These are phyloP conservation scores for Camelina laxa DNA, from an alignment of 345 rosid genomes.

Conservation along the genomic window DNA sequence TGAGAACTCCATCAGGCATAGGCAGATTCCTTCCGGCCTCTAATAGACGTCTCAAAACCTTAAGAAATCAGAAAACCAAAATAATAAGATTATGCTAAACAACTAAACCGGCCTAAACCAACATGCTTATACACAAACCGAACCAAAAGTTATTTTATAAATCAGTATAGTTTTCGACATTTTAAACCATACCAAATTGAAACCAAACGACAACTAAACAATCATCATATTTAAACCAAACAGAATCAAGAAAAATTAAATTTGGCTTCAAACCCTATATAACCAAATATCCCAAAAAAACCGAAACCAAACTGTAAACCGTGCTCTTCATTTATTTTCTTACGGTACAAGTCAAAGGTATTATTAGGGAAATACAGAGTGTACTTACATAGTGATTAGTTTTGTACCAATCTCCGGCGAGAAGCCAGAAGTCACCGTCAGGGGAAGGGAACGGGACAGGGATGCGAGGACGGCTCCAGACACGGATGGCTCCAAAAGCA, in stretches of 20 bases:
- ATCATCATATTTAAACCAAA: no score
- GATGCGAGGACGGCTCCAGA: conserved; percentile 83
- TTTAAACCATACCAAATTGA: no score
- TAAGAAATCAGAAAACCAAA: neutral
- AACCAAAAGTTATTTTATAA: no score
- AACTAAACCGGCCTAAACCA: neutral
- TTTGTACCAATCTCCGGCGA: conserved; percentile 92
- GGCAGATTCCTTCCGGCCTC: conserved; percentile 74
- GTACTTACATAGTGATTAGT: conserved; percentile 69
- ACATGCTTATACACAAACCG: neutral
- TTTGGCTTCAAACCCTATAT: no score
- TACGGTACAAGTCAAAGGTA: neutral
- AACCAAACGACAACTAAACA: no score
- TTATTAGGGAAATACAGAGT: neutral
- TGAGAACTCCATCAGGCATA: conserved; percentile 80
- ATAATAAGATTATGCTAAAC: conserved; percentile 9
- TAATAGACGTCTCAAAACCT: conserved; percentile 61
- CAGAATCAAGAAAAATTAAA: no score
- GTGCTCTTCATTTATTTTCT: neutral
- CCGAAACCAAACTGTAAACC: neutral
- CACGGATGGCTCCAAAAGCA: conserved; percentile 78
- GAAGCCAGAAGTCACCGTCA: conserved; percentile 66
- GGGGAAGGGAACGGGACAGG: conserved; percentile 88
- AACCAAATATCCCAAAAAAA: no score
- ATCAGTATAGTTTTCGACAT: no score